A percentile compares a stretch with the other conserved stretches of the same genome.
phyloP scores from a whole-genome alignment of 768 basidiomycete genomes.

The Mycena indigotica region DNA sequence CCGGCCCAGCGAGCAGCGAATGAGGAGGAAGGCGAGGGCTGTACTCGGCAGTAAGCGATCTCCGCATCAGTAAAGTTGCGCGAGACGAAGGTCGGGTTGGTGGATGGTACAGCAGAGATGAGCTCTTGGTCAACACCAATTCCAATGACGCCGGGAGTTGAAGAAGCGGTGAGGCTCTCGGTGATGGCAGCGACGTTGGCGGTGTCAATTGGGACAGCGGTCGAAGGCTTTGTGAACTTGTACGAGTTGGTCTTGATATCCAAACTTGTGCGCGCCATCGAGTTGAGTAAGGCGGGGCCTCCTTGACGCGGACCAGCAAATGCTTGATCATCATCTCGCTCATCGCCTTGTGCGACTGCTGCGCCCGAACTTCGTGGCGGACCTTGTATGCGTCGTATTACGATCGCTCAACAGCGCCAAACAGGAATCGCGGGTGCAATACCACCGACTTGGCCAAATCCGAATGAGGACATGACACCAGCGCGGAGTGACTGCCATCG shows the following conservation, averaged over 20 bases:
- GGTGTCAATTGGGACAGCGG: slow-evolving; percentile 52
- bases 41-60: slow-evolving; percentile 80
- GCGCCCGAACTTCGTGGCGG: slow-evolving; percentile 66
- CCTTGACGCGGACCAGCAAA: slow-evolving; percentile 93
- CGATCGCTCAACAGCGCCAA: slow-evolving; percentile 80
- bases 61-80: slow-evolving; percentile 95
- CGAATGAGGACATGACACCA: slow-evolving; percentile 92
- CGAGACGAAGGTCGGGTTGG: slow-evolving; percentile 81
- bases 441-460: slow-evolving; percentile 98
- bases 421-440: slow-evolving; percentile 90
- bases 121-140: slow-evolving; percentile 93
- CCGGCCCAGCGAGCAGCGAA: slow-evolving; percentile 97
- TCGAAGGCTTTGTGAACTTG: slow-evolving; percentile 69
- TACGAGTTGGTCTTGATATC: slow-evolving; percentile 87
- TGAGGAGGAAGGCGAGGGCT: slow-evolving; percentile 85
- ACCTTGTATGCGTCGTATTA: slow-evolving; percentile 75
- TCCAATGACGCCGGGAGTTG: slow-evolving; percentile 58
- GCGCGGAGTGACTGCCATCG: slow-evolving; percentile 87
- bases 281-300: slow-evolving; percentile 94
- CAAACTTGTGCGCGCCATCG: slow-evolving; percentile 81
- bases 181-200: slow-evolving; percentile 73
- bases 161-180: slow-evolving; percentile 44
- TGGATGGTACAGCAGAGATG: slow-evolving; percentile 88
- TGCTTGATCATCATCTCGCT: slow-evolving; percentile 95
- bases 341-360: slow-evolving; percentile 85